Evolutionary conservation across 2,329 filamentous ascomycete species (phyloP).

Genomic region (Pseudogymnoascus pannorum): DNA sequence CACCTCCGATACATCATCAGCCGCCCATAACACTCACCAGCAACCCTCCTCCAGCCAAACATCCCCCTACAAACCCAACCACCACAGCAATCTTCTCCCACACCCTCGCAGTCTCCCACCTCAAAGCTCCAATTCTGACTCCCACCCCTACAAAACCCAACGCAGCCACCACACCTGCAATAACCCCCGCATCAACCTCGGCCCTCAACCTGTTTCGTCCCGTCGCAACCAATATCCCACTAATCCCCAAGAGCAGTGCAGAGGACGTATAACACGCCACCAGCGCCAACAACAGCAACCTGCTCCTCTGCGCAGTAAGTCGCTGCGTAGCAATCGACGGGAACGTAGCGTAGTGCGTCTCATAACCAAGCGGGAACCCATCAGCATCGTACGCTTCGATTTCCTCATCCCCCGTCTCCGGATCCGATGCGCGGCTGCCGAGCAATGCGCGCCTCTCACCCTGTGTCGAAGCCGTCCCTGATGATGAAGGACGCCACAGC

Average conservation of each 20-base stretch:
- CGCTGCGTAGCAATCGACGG: conserved; percentile 48
- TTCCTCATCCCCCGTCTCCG: conserved; percentile 32
- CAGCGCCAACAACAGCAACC: conserved; percentile 47
- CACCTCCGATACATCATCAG: not conserved
- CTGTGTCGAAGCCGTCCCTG: not conserved
- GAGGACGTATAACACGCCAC: conserved; percentile 50
- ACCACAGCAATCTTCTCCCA: not conserved
- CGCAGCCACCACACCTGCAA: conserved; percentile 61
- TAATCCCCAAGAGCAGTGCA: conserved; percentile 56
- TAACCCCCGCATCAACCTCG: conserved; percentile 68
- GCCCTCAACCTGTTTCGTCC: conserved; percentile 59
- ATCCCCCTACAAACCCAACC: not conserved
- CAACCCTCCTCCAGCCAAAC: not conserved
- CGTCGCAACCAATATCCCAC: conserved; percentile 58
- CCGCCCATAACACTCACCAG: not conserved
- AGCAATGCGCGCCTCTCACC: not conserved
- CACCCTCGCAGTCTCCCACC: not conserved
- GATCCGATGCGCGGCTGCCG: not conserved
- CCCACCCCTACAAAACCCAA: conserved; percentile 56
- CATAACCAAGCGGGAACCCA: conserved; percentile 43
- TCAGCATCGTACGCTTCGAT: conserved; percentile 46
- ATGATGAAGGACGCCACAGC: not conserved
- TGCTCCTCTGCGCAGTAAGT: conserved; percentile 44
- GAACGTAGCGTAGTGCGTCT: conserved; percentile 45
- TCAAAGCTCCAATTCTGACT: not conserved